phyloP scores from a whole-genome alignment of 345 rosid species.

The Citrus reticulata region DNA sequence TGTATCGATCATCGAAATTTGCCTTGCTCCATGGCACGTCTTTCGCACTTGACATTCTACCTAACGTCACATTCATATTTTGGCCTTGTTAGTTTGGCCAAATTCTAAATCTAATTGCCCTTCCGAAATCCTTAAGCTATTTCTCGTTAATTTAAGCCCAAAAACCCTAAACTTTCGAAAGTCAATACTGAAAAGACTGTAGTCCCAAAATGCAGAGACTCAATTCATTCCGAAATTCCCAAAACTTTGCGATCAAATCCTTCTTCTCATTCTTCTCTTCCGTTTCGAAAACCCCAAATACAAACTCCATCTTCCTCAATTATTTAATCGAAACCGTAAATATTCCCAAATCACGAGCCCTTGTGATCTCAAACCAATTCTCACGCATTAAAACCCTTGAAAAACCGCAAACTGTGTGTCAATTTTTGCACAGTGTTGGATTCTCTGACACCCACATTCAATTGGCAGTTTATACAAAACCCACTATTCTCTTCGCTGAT shows the following conservation, averaged over 20 bases:
- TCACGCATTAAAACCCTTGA: slow-evolving; percentile 14
- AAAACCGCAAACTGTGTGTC: slow-evolving; percentile 16
- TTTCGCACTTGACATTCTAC: no score
- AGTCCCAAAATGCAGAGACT: slow-evolving; percentile 6
- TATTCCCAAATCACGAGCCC: slow-evolving; percentile 12
- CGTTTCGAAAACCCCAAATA: background rate
- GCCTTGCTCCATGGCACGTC: no score
- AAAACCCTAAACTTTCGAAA: background rate
- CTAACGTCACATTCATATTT: no score
- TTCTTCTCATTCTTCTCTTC: slow-evolving; percentile 11
- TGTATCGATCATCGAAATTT: no score
- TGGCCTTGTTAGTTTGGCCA: no score
- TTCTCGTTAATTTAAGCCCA: background rate
- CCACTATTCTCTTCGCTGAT: slow-evolving; percentile 23
- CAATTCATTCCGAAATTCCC: background rate
- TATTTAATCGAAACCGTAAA: slow-evolving; percentile 4
- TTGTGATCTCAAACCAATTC: slow-evolving; percentile 5
- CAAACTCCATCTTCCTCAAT: background rate
- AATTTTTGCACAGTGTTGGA: slow-evolving; percentile 11
- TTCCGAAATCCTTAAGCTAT: background rate
- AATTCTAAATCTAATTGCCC: no score
- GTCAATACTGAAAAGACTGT: background rate
- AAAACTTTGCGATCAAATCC: background rate
- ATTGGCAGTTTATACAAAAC: background rate
- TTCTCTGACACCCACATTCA: slow-evolving; percentile 24